Evolutionary conservation across 371 early-diverging fungal genomes (phyloP).

Genomic region (Circinella minor): DNA sequence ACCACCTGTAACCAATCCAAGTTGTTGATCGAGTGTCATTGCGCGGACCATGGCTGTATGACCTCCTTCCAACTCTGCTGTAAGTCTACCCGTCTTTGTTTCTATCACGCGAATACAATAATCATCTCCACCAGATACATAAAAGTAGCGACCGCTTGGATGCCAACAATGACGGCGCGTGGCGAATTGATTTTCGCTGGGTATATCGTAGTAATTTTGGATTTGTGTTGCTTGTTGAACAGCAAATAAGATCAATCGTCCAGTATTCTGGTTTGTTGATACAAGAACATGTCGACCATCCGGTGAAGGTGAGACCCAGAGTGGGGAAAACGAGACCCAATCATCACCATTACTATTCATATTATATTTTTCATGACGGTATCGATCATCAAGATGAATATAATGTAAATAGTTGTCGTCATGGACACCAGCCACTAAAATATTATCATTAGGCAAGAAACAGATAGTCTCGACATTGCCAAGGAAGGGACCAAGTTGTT

Average conservation of each 20-base stretch:
- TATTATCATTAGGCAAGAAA: constrained; percentile 43
- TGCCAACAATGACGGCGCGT: constrained; percentile 68
- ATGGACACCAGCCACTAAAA: constrained; percentile 65
- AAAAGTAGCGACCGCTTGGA: constrained; percentile 68
- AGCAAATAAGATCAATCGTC: constrained; percentile 72
- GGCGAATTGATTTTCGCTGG: constrained; percentile 60
- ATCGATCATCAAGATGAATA: constrained; percentile 50
- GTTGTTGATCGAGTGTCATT: constrained; percentile 28
- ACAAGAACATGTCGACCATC: constrained; percentile 64
- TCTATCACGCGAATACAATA: constrained; percentile 62
- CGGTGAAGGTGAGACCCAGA: constrained; percentile 64
- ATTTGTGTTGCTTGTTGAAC: constrained; percentile 52
- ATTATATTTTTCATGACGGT: constrained; percentile 51
- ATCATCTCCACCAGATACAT: constrained; percentile 70
- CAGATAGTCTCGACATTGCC: constrained; percentile 68
- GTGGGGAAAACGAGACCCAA: constrained; percentile 83
- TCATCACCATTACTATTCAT: constrained; percentile 83
- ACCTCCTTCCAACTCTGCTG: constrained; percentile 56
- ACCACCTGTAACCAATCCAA: constrained; percentile 43
- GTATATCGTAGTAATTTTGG: constrained; percentile 69
- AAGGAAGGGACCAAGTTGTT: constrained; percentile 48
- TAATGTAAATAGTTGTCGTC: constrained; percentile 80
- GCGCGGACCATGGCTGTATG: constrained; percentile 32
- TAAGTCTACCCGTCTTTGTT: constrained; percentile 56
- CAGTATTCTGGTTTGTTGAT: constrained; percentile 74